phyloP scores from a whole-genome alignment of 257 asterid genomes.

The Coffea canephora region DNA sequence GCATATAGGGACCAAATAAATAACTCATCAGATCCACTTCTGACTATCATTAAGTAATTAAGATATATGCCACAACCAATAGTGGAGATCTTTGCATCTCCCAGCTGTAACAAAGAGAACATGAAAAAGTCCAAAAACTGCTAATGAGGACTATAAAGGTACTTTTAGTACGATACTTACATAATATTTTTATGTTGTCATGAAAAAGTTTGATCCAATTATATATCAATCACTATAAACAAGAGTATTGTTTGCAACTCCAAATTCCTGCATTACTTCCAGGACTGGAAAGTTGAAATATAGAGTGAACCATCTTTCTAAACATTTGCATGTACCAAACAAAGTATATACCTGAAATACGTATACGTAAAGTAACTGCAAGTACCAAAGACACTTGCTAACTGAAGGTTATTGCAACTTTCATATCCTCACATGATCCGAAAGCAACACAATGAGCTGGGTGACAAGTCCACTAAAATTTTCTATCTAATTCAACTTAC shows the following conservation, averaged over 20 bases:
- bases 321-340: not conserved
- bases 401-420: too few relatives aligned
- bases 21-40: not conserved
- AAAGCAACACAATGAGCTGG: not conserved
- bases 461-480: not conserved
- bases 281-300: not conserved
- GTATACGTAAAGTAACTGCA: too few relatives aligned
- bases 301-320: not conserved
- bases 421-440: not conserved
- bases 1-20: constrained; percentile 25
- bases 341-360: not conserved
- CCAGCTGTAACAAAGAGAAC: not conserved
- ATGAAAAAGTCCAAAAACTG: not conserved
- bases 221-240: not conserved
- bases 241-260: not conserved
- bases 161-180: too few relatives aligned
- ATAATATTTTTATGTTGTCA: too few relatives aligned
- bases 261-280: too few relatives aligned
- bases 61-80: not conserved
- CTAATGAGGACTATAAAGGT: not conserved
- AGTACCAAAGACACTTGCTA: not conserved
- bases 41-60: not conserved
- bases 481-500: not conserved
- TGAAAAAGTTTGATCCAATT: not conserved
- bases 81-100: not conserved